phyloP scores from a whole-genome alignment of 2,329 filamentous ascomycete species.

The Ophiostoma montium region DNA sequence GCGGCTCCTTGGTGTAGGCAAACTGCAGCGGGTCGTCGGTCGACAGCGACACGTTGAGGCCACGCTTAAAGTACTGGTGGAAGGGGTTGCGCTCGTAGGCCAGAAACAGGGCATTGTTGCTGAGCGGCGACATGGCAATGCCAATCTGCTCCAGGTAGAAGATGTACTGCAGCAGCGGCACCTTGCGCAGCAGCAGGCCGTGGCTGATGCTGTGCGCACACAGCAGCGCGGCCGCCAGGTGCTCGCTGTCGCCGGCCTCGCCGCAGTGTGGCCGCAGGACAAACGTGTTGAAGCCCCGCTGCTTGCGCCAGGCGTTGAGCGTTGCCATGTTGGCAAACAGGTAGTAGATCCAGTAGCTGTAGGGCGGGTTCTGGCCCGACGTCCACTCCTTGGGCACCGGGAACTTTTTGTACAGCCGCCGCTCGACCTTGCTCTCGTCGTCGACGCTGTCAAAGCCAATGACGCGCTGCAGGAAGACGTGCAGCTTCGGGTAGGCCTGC shows the following conservation, averaged over 20 bases:
- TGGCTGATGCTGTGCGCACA: constrained; percentile 97
- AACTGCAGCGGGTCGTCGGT: constrained; percentile 97
- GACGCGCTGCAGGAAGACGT: constrained; percentile 86
- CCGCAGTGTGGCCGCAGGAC: constrained; percentile 86
- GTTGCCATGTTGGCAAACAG: constrained; percentile 88
- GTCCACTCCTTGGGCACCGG: constrained; percentile 80
- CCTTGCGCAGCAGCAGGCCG: constrained; percentile 80
- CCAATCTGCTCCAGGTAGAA: constrained; percentile 98
- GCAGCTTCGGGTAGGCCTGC: constrained; percentile 74
- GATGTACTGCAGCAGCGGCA: constrained; percentile 87
- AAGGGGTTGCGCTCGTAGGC: constrained; percentile 97
- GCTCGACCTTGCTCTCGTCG: constrained; percentile 93
- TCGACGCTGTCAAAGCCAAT: constrained; percentile 97
- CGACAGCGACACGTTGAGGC: constrained; percentile 87
- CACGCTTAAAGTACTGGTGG: constrained; percentile 86
- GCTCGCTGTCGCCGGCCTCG: constrained; percentile 92
- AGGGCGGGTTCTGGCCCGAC: constrained; percentile 89
- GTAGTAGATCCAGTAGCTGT: constrained; percentile 99
- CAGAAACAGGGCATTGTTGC: constrained; percentile 92
- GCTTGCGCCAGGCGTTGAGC: constrained; percentile 80
- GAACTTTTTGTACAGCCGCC: constrained; percentile 89
- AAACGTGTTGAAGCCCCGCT: constrained; percentile 91
- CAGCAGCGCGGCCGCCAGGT: constrained; percentile 78
- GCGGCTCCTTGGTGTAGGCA: constrained; percentile 92
- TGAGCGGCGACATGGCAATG: constrained; percentile 97